Conservation (phyloP, 2,329 filamentous ascomycete species). For the Endothia cerciana region DNA sequence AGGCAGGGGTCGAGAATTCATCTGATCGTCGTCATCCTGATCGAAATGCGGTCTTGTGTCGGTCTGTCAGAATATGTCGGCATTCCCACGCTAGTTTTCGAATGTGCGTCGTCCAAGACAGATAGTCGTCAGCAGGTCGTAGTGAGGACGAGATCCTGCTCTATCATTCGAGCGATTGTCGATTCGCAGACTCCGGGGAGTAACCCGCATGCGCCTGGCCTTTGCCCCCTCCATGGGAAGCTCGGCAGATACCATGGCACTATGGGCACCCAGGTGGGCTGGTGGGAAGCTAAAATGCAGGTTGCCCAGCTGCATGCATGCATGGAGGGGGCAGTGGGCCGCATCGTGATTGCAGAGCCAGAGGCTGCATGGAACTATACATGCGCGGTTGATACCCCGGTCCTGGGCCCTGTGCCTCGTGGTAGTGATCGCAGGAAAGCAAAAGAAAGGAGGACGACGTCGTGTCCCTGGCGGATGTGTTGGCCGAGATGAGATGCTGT, state of each 20-base stretch:
- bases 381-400: slow-evolving; percentile 21
- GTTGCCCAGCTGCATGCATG: slow-evolving; percentile 12
- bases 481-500: slow-evolving; percentile 1
- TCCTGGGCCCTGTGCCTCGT: slow-evolving; percentile 24
- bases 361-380: slow-evolving; percentile 21
- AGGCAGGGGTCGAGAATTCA: slow-evolving; percentile 15
- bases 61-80: neutral
- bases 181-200: slow-evolving; percentile 17
- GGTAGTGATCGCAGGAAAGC: slow-evolving; percentile 11
- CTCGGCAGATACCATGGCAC: slow-evolving; percentile 11
- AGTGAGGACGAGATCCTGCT: slow-evolving; percentile 9
- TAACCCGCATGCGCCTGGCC: slow-evolving; percentile 23
- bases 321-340: slow-evolving; percentile 8
- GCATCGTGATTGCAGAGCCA: slow-evolving; percentile 26
- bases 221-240: slow-evolving; percentile 25
- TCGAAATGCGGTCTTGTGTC: neutral
- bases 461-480: neutral
- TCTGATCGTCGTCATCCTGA: slow-evolving; percentile 1
- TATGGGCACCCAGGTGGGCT: neutral
- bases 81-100: neutral
- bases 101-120: neutral
- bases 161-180: slow-evolving; percentile 27
- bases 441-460: neutral
- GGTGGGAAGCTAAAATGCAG: slow-evolving; percentile 24
- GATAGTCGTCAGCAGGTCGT: slow-evolving; percentile 22